phyloP scores from a whole-genome alignment of 2,329 filamentous ascomycete genomes.

The Meredithiella fracta region DNA sequence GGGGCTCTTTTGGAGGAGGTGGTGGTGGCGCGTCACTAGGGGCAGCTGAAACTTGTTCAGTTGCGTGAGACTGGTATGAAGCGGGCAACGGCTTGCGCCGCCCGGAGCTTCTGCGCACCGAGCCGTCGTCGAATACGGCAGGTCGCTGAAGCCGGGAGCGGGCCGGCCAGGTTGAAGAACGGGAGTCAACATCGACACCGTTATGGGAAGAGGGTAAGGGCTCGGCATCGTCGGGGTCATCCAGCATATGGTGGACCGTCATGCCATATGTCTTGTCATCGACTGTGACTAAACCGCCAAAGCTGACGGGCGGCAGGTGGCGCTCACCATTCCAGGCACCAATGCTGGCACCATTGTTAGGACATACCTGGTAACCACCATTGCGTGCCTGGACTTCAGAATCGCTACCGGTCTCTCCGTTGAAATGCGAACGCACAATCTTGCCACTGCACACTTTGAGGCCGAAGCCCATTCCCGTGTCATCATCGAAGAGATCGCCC shows the following conservation, averaged over 20 bases:
- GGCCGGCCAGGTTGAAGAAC: neutral
- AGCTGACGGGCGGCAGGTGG: constrained; percentile 78
- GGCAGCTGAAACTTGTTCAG: neutral
- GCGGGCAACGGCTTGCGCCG: constrained; percentile 7
- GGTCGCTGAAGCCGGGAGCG: neutral
- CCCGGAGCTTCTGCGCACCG: constrained; percentile 5
- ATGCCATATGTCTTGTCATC: constrained; percentile 78
- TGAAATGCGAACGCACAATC: constrained; percentile 39
- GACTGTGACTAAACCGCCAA: constrained; percentile 72
- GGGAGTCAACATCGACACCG: neutral
- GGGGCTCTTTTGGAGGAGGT: neutral
- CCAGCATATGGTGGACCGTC: constrained; percentile 94
- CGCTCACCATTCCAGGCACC: constrained; percentile 74
- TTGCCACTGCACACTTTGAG: constrained; percentile 59
- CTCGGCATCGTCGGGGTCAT: constrained; percentile 37
- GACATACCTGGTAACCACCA: constrained; percentile 60
- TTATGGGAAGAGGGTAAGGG: constrained; percentile 15
- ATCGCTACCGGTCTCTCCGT: constrained; percentile 16
- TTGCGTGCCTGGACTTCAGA: constrained; percentile 36
- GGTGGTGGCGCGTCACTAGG: neutral
- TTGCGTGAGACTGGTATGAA: neutral
- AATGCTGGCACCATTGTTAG: constrained; percentile 77
- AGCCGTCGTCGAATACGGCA: neutral
- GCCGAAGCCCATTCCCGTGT: constrained; percentile 34
- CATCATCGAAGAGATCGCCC: constrained; percentile 45